Evolutionary conservation across 805 yeast genomes (phyloP), one percentile per base, ranked within the genome.

Genomic region (Zygotorulaspora florentina): DNA sequence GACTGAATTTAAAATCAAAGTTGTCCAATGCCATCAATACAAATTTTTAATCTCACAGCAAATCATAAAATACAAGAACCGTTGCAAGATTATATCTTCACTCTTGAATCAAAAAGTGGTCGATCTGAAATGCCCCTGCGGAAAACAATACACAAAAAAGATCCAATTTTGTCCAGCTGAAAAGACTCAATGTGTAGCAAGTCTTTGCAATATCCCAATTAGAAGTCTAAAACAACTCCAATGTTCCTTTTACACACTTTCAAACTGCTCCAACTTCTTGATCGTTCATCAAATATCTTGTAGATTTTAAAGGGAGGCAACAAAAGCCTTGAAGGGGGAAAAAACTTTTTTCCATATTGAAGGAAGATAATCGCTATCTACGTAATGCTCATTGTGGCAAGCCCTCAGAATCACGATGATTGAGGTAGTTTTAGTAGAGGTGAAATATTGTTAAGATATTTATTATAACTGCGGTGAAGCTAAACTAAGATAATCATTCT

Each of bases 1-100:
- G 98, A 57, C 95, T 85, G 66, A 90, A 90, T 67, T 87, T 88
- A 53, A 71, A 70, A 55, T 69, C 69, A 52, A 63, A 69, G 46
- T 66, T 60, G 50, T 62, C 65, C 40, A 64, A 61, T 17, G 66
- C 52, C 70, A 65, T 55, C 36, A 33, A 20, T 20, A 20, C 25
- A 20, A 20, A 20, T 7, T 20, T 17, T 16, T 18, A 33, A 33
- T 16, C 12, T 10, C n/a, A 33, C 20, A n/a, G 16, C 16, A 33
- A 16, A 33, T 13, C 36, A 29, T 29, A 13, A 12, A 29, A 29
- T 29, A 29, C 25, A 20, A 20, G 25, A 20, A 20, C 25, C 25
- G 25, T 20, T 20, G 25, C 25, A 20, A 20, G 25, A 20, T 20
- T 20, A 20, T 20, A 20, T 20, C 25, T 7, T 20, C 7, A 20